A percentile compares a stretch with the other conserved stretches of the same genome.
phyloP scores from a whole-genome alignment of 345 rosid genomes.

The Gossypium bickii region DNA sequence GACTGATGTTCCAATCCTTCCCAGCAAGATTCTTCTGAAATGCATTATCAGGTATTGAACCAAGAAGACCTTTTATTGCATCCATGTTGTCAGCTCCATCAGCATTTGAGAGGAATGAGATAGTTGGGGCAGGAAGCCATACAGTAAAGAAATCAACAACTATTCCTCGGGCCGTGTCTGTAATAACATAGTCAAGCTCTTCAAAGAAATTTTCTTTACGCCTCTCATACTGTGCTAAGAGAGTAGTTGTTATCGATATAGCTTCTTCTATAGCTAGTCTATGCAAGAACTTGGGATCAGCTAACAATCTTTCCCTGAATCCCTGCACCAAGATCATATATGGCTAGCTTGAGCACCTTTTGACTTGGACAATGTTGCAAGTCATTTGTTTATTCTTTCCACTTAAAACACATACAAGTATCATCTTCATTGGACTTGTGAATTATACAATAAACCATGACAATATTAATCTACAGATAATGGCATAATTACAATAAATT shows the following conservation, averaged over 20 bases:
- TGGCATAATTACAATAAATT: background rate
- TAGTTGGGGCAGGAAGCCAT: slow-evolving; percentile 94
- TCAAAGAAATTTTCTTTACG: slow-evolving; percentile 85
- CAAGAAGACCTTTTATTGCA: slow-evolving; percentile 65
- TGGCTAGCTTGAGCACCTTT: slow-evolving; percentile 17
- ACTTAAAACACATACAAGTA: background rate
- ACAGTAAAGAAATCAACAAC: slow-evolving; percentile 91
- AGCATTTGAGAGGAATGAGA: slow-evolving; percentile 72
- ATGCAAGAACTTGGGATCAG: slow-evolving; percentile 85
- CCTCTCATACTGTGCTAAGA: slow-evolving; percentile 82
- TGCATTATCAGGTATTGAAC: slow-evolving; percentile 90
- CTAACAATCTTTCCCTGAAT: slow-evolving; percentile 86
- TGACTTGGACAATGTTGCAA: background rate
- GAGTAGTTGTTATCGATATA: slow-evolving; percentile 83
- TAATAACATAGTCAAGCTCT: slow-evolving; percentile 88
- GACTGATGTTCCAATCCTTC: slow-evolving; percentile 69
- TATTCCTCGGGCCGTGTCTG: slow-evolving; percentile 71
- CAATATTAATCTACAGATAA: background rate
- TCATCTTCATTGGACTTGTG: background rate
- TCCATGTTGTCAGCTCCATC: slow-evolving; percentile 57
- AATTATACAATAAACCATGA: slow-evolving; percentile 7
- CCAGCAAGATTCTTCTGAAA: slow-evolving; percentile 87
- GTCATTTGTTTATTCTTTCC: background rate
- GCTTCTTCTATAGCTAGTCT: slow-evolving; percentile 92
- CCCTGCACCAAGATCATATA: slow-evolving; percentile 53